These are phyloP conservation scores for Domatiomyces globalis DNA, from an alignment of 2,329 filamentous ascomycete species.

Conservation along the genomic window DNA sequence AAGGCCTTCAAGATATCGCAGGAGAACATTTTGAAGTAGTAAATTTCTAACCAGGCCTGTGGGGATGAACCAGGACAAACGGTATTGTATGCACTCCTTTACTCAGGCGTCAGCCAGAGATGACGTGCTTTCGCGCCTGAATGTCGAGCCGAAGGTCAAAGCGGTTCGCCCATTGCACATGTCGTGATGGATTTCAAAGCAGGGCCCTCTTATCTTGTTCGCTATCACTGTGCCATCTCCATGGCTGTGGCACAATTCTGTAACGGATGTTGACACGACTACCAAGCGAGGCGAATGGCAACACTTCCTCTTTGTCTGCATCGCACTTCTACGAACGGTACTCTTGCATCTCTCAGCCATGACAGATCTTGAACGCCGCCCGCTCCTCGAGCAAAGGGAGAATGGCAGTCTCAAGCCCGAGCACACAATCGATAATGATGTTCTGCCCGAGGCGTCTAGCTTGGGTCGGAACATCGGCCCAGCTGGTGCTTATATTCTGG, in stretches of 20 bases:
- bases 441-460: slow-evolving; percentile 45
- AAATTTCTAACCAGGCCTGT: background rate
- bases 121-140: background rate
- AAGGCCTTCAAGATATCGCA: background rate
- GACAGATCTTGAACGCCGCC: background rate
- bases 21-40: background rate
- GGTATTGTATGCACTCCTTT: background rate
- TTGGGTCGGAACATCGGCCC: slow-evolving; percentile 47
- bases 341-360: background rate
- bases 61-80: background rate
- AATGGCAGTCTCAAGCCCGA: slow-evolving; percentile 34
- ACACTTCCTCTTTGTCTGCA: too few species aligned
- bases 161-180: background rate
- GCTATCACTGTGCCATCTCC: background rate
- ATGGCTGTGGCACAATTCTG: background rate
- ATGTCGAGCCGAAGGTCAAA: background rate
- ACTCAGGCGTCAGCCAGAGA: background rate
- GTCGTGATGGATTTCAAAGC: background rate
- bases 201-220: background rate
- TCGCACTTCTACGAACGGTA: too few species aligned
- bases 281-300: background rate
- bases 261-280: background rate
- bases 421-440: slow-evolving; percentile 50
- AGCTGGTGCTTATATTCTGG: slow-evolving; percentile 51
- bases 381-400: background rate